Evolutionary conservation across 2,329 filamentous ascomycete genomes (phyloP).

Genomic region (Aspergillus ochraceoroseus): DNA sequence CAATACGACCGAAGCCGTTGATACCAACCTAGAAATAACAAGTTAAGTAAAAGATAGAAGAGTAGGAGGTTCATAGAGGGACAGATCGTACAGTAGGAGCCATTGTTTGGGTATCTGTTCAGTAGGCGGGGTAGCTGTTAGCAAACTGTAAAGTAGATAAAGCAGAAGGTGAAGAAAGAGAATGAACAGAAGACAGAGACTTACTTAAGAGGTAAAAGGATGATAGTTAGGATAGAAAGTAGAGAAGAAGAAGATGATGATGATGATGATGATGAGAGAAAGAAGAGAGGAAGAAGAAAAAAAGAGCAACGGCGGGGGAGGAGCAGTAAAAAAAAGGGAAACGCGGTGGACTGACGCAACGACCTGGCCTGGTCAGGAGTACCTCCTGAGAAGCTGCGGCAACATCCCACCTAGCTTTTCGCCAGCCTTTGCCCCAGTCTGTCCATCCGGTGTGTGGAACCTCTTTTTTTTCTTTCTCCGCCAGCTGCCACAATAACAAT

Average conservation of each 20-base stretch:
- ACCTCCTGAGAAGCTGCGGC: constrained; percentile 17
- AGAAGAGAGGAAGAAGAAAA: constrained; percentile 18
- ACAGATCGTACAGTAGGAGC: constrained; percentile 31
- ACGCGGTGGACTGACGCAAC: constrained; percentile 34
- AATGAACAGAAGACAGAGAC: constrained; percentile 9
- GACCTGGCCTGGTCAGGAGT: too few relatives aligned
- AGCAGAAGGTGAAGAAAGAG: constrained; percentile 4
- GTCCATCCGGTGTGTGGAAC: too few relatives aligned
- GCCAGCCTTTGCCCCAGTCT: too few relatives aligned
- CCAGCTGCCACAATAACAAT: too few relatives aligned
- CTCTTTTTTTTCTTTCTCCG: too few relatives aligned
- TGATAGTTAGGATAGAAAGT: constrained; percentile 3
- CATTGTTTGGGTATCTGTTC: constrained; percentile 31
- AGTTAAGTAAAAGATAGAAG: constrained; percentile 8
- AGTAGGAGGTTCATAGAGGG: neutral
- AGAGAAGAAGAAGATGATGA: constrained; percentile 12
- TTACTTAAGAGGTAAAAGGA: constrained; percentile 15
- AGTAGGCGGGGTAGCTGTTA: constrained; percentile 30
- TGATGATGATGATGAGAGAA: constrained; percentile 15
- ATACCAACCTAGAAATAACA: constrained; percentile 67
- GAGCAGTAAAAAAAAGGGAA: constrained; percentile 28
- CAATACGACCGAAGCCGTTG: constrained; percentile 99
- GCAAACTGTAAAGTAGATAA: constrained; percentile 15
- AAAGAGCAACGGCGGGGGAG: constrained; percentile 26
- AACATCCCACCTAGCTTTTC: constrained; percentile 6